phyloP scores from a whole-genome alignment of 169 alveolate genomes.

The Amoebophrya sp. region DNA sequence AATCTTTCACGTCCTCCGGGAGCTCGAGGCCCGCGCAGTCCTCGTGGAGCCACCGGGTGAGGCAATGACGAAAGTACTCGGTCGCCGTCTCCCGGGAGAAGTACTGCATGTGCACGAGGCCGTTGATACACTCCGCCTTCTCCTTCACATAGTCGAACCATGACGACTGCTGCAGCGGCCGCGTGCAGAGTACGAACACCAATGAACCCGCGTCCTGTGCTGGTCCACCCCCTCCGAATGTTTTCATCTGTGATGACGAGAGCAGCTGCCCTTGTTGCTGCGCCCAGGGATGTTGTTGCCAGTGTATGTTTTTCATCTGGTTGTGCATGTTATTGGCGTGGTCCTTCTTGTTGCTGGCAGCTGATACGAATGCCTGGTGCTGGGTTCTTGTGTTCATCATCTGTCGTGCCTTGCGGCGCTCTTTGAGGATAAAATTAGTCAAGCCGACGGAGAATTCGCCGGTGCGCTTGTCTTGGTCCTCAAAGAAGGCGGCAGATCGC shows the following conservation, averaged over 20 bases:
- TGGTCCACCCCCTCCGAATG: background rate
- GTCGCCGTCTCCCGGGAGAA: background rate
- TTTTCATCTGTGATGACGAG: too few relatives aligned
- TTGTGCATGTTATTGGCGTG: background rate
- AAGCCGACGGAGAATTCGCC: background rate
- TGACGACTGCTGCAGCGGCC: background rate
- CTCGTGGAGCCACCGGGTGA: background rate
- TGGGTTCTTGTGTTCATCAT: background rate
- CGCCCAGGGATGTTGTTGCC: too few relatives aligned
- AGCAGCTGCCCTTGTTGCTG: too few relatives aligned
- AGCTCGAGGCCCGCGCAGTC: background rate
- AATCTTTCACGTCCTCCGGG: background rate
- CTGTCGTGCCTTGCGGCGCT: background rate
- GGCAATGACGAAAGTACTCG: background rate
- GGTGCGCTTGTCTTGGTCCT: background rate
- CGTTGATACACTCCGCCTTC: background rate
- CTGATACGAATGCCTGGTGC: background rate
- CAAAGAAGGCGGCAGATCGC: background rate
- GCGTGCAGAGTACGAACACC: background rate
- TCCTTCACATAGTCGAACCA: background rate
- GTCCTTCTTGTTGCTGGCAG: background rate
- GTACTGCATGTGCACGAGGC: background rate
- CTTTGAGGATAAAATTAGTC: background rate
- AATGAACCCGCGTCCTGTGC: background rate
- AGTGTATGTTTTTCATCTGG: too few relatives aligned